Conservation (phyloP, 768 basidiomycete genomes). For the Russula sp. region DNA sequence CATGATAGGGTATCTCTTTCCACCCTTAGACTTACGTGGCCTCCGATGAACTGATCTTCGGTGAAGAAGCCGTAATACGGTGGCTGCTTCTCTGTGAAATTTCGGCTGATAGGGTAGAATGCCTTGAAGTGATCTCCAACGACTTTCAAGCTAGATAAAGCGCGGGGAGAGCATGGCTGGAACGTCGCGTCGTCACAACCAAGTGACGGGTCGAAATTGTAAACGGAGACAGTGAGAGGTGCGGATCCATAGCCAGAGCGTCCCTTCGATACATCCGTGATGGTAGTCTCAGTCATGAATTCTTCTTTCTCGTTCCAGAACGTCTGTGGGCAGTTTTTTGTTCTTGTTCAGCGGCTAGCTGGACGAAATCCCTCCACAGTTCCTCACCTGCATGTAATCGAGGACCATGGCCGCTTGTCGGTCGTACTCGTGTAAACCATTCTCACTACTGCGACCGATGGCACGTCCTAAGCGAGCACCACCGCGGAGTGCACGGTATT, state of each 20-base stretch:
- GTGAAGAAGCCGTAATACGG: slow-evolving; percentile 26
- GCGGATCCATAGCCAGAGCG: slow-evolving; percentile 27
- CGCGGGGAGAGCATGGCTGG: slow-evolving; percentile 26
- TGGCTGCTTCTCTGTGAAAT: slow-evolving; percentile 14
- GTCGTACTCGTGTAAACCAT: slow-evolving; percentile 11
- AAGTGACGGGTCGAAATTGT: slow-evolving; percentile 23
- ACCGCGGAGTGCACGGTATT: slow-evolving; percentile 26
- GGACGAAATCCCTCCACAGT: not conserved
- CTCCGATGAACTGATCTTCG: slow-evolving; percentile 14
- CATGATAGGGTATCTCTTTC: not conserved
- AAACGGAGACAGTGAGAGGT: slow-evolving; percentile 19
- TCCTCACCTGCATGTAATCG: slow-evolving; percentile 24
- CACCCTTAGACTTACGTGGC: slow-evolving; percentile 16
- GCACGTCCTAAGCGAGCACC: slow-evolving; percentile 25
- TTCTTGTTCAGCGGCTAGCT: not conserved
- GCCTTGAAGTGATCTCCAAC: slow-evolving; percentile 20
- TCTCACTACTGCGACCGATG: slow-evolving; percentile 9
- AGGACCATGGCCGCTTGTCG: slow-evolving; percentile 19
- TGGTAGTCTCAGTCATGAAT: slow-evolving; percentile 24
- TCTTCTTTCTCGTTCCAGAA: slow-evolving; percentile 25
- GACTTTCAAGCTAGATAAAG: slow-evolving; percentile 23
- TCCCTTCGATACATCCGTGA: slow-evolving; percentile 14
- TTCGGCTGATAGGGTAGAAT: slow-evolving; percentile 17
- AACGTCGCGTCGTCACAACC: slow-evolving; percentile 25
- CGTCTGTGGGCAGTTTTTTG: slow-evolving; percentile 6